These are phyloP conservation scores for Fusarium albidum DNA, from an alignment of 2,329 filamentous ascomycete species.

Conservation along the genomic window DNA sequence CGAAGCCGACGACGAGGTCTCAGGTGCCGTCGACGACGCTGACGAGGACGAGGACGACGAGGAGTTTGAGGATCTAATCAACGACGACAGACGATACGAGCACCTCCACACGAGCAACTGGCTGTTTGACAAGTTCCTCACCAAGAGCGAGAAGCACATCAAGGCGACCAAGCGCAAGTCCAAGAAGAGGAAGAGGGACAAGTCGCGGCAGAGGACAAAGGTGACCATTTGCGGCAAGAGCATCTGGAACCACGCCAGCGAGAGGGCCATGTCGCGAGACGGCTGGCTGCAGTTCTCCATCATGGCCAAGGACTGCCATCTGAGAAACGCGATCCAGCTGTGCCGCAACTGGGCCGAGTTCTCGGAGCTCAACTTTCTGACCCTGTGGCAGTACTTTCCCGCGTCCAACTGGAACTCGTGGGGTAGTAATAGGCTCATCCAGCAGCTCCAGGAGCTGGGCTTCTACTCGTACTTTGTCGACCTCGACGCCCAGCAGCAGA, in stretches of 20 bases:
- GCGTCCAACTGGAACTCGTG: conserved; percentile 40
- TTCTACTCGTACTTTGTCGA: conserved; percentile 43
- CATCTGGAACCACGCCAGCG: conserved; percentile 43
- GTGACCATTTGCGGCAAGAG: conserved; percentile 39
- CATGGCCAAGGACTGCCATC: conserved; percentile 41
- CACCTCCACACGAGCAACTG: conserved; percentile 37
- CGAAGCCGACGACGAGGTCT: conserved; percentile 20
- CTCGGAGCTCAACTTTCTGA: conserved; percentile 38
- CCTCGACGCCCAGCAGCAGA: conserved; percentile 30
- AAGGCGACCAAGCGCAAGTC: neutral
- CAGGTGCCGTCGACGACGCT: neutral
- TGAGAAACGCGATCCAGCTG: conserved; percentile 40
- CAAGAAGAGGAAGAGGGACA: conserved; percentile 8
- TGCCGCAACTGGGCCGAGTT: conserved; percentile 44
- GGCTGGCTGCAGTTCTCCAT: conserved; percentile 44
- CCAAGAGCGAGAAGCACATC: neutral
- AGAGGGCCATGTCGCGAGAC: conserved; percentile 43
- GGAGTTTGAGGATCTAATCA: conserved; percentile 29
- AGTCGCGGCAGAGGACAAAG: conserved; percentile 21
- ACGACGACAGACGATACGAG: conserved; percentile 17
- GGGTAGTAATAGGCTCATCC: conserved; percentile 30
- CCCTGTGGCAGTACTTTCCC: conserved; percentile 40
- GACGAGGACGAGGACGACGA: conserved; percentile 31
- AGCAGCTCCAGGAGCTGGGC: conserved; percentile 38
- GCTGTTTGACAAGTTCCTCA: conserved; percentile 25